These are phyloP conservation scores for Silene vulgaris DNA, from an alignment of 179 eudicot species.

Conservation along the genomic window DNA sequence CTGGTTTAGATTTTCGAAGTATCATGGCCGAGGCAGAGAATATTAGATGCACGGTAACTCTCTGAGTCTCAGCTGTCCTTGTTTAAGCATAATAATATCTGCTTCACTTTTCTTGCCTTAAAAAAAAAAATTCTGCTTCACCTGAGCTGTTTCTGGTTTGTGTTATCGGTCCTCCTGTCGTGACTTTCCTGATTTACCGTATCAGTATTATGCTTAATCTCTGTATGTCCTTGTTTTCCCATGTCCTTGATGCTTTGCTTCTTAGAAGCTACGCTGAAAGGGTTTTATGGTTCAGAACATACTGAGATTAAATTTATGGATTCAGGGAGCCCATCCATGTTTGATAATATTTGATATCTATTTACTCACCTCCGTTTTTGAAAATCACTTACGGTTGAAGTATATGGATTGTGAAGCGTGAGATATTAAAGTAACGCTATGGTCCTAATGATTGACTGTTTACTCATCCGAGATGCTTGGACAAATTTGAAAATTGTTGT, in stretches of 20 bases:
- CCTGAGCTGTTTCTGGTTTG: not conserved
- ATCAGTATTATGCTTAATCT: not conserved
- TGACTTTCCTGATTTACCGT: not conserved
- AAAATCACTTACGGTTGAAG: not conserved
- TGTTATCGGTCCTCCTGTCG: not conserved
- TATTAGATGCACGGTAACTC: conserved; percentile 79
- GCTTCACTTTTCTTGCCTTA: not conserved
- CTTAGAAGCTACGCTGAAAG: not conserved
- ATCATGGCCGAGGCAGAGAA: conserved; percentile 97
- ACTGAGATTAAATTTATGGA: not conserved
- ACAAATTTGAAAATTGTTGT: conserved; percentile 6
- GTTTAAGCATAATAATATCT: not conserved
- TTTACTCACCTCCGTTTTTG: not conserved
- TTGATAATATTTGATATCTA: not conserved
- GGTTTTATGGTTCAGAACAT: not conserved
- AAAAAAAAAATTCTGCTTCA: not conserved
- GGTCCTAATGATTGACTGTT: not conserved
- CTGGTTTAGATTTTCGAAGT: conserved; percentile 71
- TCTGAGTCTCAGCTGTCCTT: not conserved
- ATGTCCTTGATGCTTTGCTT: not conserved
- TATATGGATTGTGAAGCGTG: not conserved
- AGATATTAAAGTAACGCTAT: not conserved
- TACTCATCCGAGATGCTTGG: conserved; percentile 5
- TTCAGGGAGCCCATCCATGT: not conserved
- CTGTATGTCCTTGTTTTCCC: not conserved